phyloP scores from a whole-genome alignment of 495 filamentous ascomycete genomes.

The Aspergillus wentii region DNA sequence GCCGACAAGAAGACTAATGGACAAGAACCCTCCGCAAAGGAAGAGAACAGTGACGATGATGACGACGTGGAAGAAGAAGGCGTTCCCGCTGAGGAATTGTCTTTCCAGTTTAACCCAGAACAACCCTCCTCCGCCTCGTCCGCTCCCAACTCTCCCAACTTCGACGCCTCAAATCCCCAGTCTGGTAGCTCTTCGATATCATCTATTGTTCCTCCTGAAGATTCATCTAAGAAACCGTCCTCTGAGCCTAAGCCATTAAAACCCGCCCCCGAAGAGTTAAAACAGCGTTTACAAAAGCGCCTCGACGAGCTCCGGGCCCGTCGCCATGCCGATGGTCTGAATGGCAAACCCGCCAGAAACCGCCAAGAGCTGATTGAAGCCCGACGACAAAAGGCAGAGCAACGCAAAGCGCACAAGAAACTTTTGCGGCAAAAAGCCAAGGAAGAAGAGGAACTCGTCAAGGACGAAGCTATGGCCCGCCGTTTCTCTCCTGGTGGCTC shows the following conservation, averaged over 20 bases:
- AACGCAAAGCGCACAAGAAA: constrained; percentile 83
- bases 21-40: constrained; percentile 7
- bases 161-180: constrained; percentile 53
- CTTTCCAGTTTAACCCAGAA: constrained; percentile 36
- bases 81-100: constrained; percentile 36
- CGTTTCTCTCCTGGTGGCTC: constrained; percentile 47
- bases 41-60: constrained; percentile 27
- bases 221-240: constrained; percentile 23
- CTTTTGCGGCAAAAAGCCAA: constrained; percentile 67
- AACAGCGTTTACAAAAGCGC: constrained; percentile 69
- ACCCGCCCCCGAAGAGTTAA: constrained; percentile 62
- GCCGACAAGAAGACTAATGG: constrained; percentile 29
- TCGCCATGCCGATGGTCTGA: constrained; percentile 74
- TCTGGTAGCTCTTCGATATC: constrained; percentile 71
- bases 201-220: constrained; percentile 57
- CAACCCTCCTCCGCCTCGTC: constrained; percentile 47
- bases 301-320: constrained; percentile 77
- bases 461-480: constrained; percentile 62
- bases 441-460: constrained; percentile 64
- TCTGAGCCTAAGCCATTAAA: constrained; percentile 37
- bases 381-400: constrained; percentile 77
- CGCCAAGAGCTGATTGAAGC: constrained; percentile 87
- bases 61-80: constrained; percentile 23
- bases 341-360: constrained; percentile 74
- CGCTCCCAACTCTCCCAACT: constrained; percentile 55